phyloP scores from a whole-genome alignment of 1,284 basidiomycete species.

The Neolentinus lepideus region DNA sequence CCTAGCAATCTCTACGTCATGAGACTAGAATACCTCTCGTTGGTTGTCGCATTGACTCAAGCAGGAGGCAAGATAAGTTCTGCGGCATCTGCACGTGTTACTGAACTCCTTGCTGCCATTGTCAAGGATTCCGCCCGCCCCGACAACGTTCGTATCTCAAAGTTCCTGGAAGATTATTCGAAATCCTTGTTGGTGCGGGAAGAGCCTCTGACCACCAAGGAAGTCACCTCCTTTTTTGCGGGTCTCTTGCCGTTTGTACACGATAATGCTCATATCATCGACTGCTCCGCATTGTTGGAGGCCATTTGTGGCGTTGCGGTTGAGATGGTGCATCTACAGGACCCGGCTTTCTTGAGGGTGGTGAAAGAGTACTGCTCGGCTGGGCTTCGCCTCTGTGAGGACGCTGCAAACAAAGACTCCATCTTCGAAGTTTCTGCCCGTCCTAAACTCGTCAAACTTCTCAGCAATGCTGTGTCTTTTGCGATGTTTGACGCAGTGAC shows the following conservation, averaged over 20 bases:
- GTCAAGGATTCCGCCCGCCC: conserved; percentile 44
- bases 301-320: conserved; percentile 41
- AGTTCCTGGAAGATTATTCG: conserved; percentile 45
- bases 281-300: conserved; percentile 59
- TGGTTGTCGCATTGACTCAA: conserved; percentile 48
- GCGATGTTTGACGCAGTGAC: conserved; percentile 47
- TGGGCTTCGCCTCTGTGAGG: conserved; percentile 49
- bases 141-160: conserved; percentile 32
- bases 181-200: conserved; percentile 38
- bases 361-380: conserved; percentile 52
- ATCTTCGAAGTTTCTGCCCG: conserved; percentile 44
- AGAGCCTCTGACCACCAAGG: conserved; percentile 30
- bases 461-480: conserved; percentile 47
- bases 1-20: conserved; percentile 51
- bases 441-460: conserved; percentile 42
- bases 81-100: conserved; percentile 37
- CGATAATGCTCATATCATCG: conserved; percentile 41
- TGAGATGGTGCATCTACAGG: conserved; percentile 42
- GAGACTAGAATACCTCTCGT: conserved; percentile 56
- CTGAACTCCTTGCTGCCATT: conserved; percentile 54
- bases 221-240: conserved; percentile 45
- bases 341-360: conserved; percentile 44
- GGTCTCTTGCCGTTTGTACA: conserved; percentile 55
- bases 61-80: conserved; percentile 49
- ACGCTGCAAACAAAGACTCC: conserved; percentile 44